phyloP scores from a whole-genome alignment of 768 basidiomycete genomes.

The Hysterangium stoloniferum region DNA sequence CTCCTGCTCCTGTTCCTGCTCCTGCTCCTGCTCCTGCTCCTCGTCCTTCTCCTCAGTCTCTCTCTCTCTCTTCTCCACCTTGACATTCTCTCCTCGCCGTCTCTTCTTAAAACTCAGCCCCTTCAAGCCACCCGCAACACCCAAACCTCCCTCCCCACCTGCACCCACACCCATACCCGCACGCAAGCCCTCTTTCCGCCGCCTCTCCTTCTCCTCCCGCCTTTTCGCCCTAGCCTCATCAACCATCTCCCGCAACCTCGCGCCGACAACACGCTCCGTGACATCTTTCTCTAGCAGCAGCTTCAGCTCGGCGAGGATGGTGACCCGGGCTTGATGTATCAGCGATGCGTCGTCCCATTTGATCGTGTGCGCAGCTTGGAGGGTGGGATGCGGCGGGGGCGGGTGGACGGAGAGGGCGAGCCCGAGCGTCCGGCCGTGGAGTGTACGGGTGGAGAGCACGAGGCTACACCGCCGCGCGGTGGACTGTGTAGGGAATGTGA shows the following conservation, averaged over 20 bases:
- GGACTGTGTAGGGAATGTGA: slow-evolving; percentile 62
- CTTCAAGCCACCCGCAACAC: slow-evolving; percentile 17
- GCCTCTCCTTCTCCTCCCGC: slow-evolving; percentile 17
- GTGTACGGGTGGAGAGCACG: slow-evolving; percentile 50
- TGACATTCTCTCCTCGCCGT: too few relatives aligned
- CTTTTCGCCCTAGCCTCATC: slow-evolving; percentile 41
- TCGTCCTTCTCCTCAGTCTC: slow-evolving; percentile 33
- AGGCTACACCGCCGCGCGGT: slow-evolving; percentile 60
- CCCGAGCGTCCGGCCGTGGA: slow-evolving; percentile 53
- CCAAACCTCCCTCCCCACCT: slow-evolving; percentile 15
- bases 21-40: slow-evolving; percentile 29
- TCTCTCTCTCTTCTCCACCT: slow-evolving; percentile 28
- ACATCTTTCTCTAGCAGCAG: slow-evolving; percentile 57
- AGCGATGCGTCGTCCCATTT: slow-evolving; percentile 47
- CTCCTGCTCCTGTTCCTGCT: slow-evolving; percentile 8
- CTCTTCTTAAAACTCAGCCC: slow-evolving; percentile 15
- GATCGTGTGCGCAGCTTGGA: slow-evolving; percentile 26
- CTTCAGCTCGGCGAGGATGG: slow-evolving; percentile 51
- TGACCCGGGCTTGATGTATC: slow-evolving; percentile 44
- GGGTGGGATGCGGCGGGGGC: slow-evolving; percentile 26
- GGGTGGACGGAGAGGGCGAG: slow-evolving; percentile 43
- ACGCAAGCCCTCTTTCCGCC: neutral
- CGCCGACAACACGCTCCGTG: slow-evolving; percentile 48
- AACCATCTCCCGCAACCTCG: slow-evolving; percentile 45
- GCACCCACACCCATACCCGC: neutral